Base-by-base conservation (phyloP, 805 yeast genomes). In the Monosporozyma aquatica region DNA sequence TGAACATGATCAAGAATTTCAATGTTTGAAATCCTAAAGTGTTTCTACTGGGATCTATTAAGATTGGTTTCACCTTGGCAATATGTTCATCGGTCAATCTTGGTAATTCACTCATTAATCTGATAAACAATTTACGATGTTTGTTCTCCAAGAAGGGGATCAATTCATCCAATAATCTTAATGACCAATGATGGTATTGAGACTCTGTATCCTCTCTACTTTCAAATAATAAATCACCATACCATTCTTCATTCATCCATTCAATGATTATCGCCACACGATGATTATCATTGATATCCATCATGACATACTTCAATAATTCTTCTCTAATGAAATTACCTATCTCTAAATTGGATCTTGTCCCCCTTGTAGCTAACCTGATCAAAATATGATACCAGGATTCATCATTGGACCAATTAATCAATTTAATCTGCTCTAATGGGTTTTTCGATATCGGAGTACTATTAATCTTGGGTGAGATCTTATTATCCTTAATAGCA, bases 241-340 rank as follows among this genome's bases (percentile, higher is more conserved):
- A 80, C 94, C 96, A 92, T 61, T 92, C 98, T 63, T 92, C 98
- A 54, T 83, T 89, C 43, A 92, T 66, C 99, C 99, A 92, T 48
- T 83, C 87, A 29, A 90, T 78, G 15, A 87, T 78, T 27, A 81
- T 64, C 45, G 85, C 94, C 10, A 89, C 71, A 27, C 90, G 68
- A 20, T 25, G 21, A 6, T 37, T 27, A 8, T 68, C 69, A 43
- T 82, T 82, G 52, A 89, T 78, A 55, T 83, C 85, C 9, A 72
- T 79, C 53, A 85, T 68, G 43, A 87, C 80, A 56, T 82, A 84
- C 14, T 79, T 77, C 46, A 82, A 80, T 9, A 92, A 65, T 18
- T 86, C 75, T 18, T 74, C 76, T 51, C 96, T 71, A 10, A 90
- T 75, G 46, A 77, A 57, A 42, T 77, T 74, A 46, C 85, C 69